Base-by-base conservation (phyloP, 2,329 filamentous ascomycete species). In the Fusarium armeniacum region DNA sequence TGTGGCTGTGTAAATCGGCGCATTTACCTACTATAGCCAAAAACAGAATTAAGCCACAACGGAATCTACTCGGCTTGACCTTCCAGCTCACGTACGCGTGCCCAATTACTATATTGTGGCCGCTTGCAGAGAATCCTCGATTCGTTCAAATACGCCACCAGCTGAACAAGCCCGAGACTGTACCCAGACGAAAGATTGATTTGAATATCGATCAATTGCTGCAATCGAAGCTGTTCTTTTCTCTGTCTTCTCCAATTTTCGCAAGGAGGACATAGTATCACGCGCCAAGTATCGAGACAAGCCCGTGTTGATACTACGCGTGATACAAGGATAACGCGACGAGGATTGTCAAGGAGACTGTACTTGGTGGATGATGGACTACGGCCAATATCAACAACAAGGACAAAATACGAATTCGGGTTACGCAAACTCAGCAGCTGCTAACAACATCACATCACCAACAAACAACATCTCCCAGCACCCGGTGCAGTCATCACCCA, bases 401-500 rank as follows among this genome's bases (percentile, higher is more conserved):
- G 84, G 87, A 79, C 90, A 91, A 80, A 88, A 88, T 78, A 83
- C 87, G 64, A 89, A 91, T 78, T 83, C 86, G 73, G 85, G 87
- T 76, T 92, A 91, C 80, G 85, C 89, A 73, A 88, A 85, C 76
- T 86, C 87, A 47, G 81, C 79, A 68, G 75, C 82, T 73, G 81
- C 78, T 72, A 88, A 81, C 82, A 88, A 77, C 81, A 92, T 94
- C 82, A 89, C 91, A 36, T 93, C 92, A 32, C 91, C 91, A 49
- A 90, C 91, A 71, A 92, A 89, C 77, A 87, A 89, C 78, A 85
- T 91, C 75, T 88, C 90, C 71, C 85, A 89, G 74, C 88, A 90
- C 76, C 85, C 85, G 70, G 88, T 87, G 70, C 90, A 95, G 80
- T 89, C 90, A 6, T 96, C 93, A 35, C 93, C 93, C 33, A 93